A percentile compares a stretch with the other conserved stretches of the same genome.
phyloP scores from a whole-genome alignment of 2,329 filamentous ascomycete genomes.

The Colletotrichum siamense region DNA sequence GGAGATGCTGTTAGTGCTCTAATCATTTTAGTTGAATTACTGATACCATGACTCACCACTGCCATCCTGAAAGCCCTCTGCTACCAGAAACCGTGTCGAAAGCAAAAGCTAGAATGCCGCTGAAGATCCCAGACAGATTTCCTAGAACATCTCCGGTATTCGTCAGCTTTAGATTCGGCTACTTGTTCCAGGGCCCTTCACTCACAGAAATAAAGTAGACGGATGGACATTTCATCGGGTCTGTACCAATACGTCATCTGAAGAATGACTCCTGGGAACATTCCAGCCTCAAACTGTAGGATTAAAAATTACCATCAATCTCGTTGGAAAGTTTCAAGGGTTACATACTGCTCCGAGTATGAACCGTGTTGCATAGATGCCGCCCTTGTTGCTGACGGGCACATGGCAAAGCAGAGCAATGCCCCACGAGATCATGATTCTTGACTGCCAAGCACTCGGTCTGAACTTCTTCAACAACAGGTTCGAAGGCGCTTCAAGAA shows the following conservation, averaged over 20 bases:
- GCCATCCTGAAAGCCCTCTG: slow-evolving; percentile 38
- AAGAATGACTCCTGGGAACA: slow-evolving; percentile 47
- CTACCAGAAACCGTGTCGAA: slow-evolving; percentile 44
- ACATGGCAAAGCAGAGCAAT: slow-evolving; percentile 37
- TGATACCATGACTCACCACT: slow-evolving; percentile 28
- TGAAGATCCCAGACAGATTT: slow-evolving; percentile 44
- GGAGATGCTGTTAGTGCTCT: neutral
- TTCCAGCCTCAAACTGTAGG: slow-evolving; percentile 40
- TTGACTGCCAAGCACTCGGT: slow-evolving; percentile 44
- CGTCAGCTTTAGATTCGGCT: neutral
- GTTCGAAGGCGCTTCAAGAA: slow-evolving; percentile 45
- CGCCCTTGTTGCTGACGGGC: slow-evolving; percentile 40
- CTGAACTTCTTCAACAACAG: slow-evolving; percentile 42
- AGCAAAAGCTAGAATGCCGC: slow-evolving; percentile 47
- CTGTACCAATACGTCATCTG: slow-evolving; percentile 55
- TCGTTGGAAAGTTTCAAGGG: slow-evolving; percentile 29
- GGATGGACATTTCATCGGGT: slow-evolving; percentile 50
- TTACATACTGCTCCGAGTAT: slow-evolving; percentile 41
- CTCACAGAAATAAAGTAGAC: slow-evolving; percentile 51
- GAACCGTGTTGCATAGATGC: slow-evolving; percentile 41
- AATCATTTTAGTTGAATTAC: neutral
- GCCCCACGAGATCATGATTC: slow-evolving; percentile 47
- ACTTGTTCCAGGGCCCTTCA: neutral
- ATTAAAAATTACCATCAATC: neutral
- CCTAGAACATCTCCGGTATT: slow-evolving; percentile 38